Evolutionary conservation across 345 rosid genomes (phyloP), one percentile per base, ranked within the genome.

Genomic region (Lagerstroemia speciosa): DNA sequence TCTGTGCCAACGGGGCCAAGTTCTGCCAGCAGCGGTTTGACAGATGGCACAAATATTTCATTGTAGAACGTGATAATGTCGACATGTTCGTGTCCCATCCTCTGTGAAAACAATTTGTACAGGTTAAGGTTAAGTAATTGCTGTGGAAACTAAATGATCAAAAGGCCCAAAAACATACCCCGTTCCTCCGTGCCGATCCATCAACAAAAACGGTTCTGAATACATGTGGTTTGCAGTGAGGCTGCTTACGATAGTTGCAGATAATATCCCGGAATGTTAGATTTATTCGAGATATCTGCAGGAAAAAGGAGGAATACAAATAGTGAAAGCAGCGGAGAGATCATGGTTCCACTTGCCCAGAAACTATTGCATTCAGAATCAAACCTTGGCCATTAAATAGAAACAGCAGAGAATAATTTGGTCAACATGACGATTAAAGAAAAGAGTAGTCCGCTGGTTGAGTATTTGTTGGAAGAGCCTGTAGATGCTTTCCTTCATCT

Each of bases 61-160:
- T 93, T 93, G 91, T 93, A 93, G 79, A 91, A 94, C 62, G 92
- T 85, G 69, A 94, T 88, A 64, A 94, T 87, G 80, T 94, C 98
- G 33, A 89, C 85, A 75, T 94, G 95, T 66, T 91, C 99, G 72
- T 86, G 90, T 65, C 91, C 92, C 20, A 87, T 68, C 78, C 84
- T 88, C 98, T 91, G 96, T 73, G 71, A 71, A 31, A 76, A 40
- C 53, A 76, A 75, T 68, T 68, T 62, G 55, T 1, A 41, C 63
- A 27, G 74, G 77, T 74, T 77, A 81, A 69, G 22, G 50, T 38
- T 65, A 5, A 65, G 33, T 12, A 65, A 43, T 24, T 37, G 19
- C 19, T 9, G 29, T 37, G 8, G 46, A 64, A 64, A 34, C 30
- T 37, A 38, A 8, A 37, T 4, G 33, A 65, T 17, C 19, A n/a